phyloP scores from a whole-genome alignment of 1,284 basidiomycete species.

The Microbotryum scabiosae region DNA sequence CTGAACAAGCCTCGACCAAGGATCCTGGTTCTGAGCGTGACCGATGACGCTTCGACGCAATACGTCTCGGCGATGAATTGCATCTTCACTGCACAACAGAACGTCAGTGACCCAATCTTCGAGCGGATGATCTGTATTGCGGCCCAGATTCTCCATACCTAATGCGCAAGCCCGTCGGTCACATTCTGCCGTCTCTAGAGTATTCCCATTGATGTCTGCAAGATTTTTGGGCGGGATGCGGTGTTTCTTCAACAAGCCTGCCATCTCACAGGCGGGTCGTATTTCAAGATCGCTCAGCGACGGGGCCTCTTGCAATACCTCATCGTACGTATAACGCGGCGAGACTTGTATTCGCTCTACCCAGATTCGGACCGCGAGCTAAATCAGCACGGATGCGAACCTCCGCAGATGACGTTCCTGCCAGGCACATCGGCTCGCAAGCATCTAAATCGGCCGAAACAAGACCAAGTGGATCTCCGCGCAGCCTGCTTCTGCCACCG shows the following conservation, averaged over 20 bases:
- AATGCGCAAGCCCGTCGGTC: neutral
- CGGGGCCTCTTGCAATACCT: conserved; percentile 81
- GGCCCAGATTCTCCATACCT: neutral
- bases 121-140: neutral
- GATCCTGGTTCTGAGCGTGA: conserved; percentile 85
- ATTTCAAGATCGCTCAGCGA: conserved; percentile 70
- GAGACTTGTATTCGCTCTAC: neutral
- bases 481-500: conserved; percentile 99
- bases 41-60: conserved; percentile 73
- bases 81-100: conserved; percentile 97
- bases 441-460: conserved; percentile 73
- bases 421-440: conserved; percentile 69
- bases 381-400: neutral
- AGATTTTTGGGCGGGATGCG: conserved; percentile 78
- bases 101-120: conserved; percentile 48
- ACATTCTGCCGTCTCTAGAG: conserved; percentile 49
- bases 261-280: conserved; percentile 88
- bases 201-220: conserved; percentile 92
- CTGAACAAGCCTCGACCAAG: conserved; percentile 48
- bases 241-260: conserved; percentile 97
- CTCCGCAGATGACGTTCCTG: conserved; percentile 78
- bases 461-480: conserved; percentile 91
- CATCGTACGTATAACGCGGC: conserved; percentile 49
- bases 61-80: conserved; percentile 99
- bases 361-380: neutral